These are phyloP conservation scores for Fusarium scirpi DNA, from an alignment of 2,329 filamentous ascomycete species.

Conservation along the genomic window DNA sequence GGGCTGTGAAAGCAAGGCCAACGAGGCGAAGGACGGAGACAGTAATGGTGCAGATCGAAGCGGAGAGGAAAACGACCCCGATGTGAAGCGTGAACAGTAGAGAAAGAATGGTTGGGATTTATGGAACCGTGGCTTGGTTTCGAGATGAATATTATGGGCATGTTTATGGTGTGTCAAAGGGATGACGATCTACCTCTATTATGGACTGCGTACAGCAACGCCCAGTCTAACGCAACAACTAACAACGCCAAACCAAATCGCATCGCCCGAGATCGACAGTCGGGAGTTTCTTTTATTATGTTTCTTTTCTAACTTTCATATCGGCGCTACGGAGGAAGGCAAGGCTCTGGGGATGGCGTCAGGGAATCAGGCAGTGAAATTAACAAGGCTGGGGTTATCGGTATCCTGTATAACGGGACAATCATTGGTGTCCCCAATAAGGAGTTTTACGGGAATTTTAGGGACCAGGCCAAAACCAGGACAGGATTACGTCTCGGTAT, in stretches of 20 bases:
- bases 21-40: conserved; percentile 44
- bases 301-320: not conserved
- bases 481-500: conserved; percentile 32
- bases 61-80: conserved; percentile 43
- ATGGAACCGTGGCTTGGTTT: conserved; percentile 25
- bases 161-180: conserved; percentile 5
- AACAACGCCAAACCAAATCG: conserved; percentile 1
- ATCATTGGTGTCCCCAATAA: not conserved
- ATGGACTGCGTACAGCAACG: not conserved
- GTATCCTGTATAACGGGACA: conserved; percentile 8
- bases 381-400: not conserved
- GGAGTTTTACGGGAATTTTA: conserved; percentile 13
- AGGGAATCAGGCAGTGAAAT: conserved; percentile 11
- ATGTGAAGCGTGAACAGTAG: conserved; percentile 42
- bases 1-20: conserved; percentile 63
- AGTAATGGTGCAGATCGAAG: conserved; percentile 39
- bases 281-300: not conserved
- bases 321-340: conserved; percentile 31
- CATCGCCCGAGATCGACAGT: conserved; percentile 27
- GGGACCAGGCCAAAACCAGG: conserved; percentile 36
- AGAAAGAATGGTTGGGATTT: conserved; percentile 12
- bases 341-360: conserved; percentile 38
- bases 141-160: conserved; percentile 22
- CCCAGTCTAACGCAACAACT: conserved; percentile 13
- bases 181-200: not conserved